Evolutionary conservation across 345 rosid genomes (phyloP).

Genomic region (Hevea brasiliensis): DNA sequence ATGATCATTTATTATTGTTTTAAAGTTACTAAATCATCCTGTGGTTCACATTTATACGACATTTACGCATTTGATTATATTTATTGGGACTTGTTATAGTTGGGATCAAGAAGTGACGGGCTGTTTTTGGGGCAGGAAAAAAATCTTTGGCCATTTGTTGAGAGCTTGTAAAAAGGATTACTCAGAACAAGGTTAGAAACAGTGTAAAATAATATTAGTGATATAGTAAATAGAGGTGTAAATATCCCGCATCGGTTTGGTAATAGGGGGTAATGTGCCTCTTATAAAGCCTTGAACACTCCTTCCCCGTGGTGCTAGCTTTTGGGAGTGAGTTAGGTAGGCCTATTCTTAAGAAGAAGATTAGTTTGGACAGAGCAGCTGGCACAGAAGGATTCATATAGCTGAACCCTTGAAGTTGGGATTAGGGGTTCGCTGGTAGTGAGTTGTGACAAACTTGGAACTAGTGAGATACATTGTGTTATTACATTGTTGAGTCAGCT

Average conservation of each 20-base stretch:
- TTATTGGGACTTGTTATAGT: no score
- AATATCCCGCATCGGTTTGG: no score
- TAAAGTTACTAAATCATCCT: not conserved
- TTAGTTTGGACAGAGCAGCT: not conserved
- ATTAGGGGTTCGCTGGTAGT: not conserved
- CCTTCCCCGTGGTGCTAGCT: no score
- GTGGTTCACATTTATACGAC: not conserved
- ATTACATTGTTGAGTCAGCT: not conserved
- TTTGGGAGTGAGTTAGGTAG: no score
- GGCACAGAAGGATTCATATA: not conserved
- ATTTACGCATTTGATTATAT: not conserved
- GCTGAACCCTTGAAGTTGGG: not conserved
- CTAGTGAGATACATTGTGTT: not conserved
- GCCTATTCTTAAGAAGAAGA: no score
- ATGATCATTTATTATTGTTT: not conserved
- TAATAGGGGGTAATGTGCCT: no score
- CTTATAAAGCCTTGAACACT: no score
- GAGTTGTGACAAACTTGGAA: not conserved
- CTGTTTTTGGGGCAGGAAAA: not conserved
- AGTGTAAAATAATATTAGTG: not conserved
- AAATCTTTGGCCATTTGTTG: not conserved
- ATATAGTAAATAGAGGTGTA: no score
- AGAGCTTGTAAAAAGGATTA: not conserved
- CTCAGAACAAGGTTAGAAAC: not conserved
- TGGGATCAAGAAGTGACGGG: not conserved